Evolutionary conservation across 495 filamentous ascomycete species (phyloP).

Genomic region (Penicillium turbatum): DNA sequence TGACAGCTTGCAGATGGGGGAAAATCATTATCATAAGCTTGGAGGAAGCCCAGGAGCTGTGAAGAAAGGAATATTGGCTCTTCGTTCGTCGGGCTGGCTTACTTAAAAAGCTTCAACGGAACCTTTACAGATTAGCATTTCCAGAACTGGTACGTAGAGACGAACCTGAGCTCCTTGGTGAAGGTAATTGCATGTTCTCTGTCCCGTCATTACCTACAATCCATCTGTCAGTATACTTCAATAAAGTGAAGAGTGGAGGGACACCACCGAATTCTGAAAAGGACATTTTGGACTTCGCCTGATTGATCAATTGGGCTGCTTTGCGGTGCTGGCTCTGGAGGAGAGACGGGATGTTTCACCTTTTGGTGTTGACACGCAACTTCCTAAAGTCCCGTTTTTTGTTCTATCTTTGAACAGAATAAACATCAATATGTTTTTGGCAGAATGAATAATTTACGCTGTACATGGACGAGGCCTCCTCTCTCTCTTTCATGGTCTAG

Average conservation of each 20-base stretch:
- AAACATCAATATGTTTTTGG: not conserved
- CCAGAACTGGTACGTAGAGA: not conserved
- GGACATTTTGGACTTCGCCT: not conserved
- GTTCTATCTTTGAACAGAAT: not conserved
- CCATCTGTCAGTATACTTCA: not conserved
- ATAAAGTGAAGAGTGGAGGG: not conserved
- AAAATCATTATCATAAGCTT: not conserved
- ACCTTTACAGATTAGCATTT: not conserved
- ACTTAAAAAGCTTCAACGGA: not conserved
- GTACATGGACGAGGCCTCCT: not conserved
- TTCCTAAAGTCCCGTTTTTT: not conserved
- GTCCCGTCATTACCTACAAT: not conserved
- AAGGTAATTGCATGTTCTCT: not conserved
- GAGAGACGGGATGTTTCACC: not conserved
- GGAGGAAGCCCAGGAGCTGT: not conserved
- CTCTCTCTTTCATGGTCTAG: not conserved
- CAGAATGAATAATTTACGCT: not conserved
- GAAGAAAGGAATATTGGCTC: not conserved
- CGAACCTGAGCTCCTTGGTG: not conserved
- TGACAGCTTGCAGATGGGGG: not conserved
- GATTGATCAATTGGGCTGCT: not conserved
- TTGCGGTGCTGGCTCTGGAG: not conserved
- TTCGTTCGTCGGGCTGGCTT: not conserved
- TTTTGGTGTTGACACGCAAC: not conserved
- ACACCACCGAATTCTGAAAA: not conserved